Base-by-base conservation (phyloP, 768 basidiomycete species). In the Boletus huronensis region DNA sequence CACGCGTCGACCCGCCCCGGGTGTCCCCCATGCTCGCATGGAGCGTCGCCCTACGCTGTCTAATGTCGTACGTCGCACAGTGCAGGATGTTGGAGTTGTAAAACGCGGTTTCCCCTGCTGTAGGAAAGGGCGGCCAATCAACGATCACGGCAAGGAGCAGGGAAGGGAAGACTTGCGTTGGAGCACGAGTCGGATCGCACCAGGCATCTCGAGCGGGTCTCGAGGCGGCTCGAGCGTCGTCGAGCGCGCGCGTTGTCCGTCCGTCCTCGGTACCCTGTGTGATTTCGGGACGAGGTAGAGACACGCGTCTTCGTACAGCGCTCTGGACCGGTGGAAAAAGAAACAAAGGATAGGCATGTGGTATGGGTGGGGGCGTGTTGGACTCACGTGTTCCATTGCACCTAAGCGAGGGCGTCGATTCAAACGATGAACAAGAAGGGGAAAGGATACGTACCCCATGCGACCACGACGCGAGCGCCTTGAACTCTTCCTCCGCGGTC, bases 11-110 rank as follows among this genome's bases (percentile, higher is more conserved):
- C 0, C 89, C 87, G 0, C 85, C 85, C 8, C 79, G 77, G 5
- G 75, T 72, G 54, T 84, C 80, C 3, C 87, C 87, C 67, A 88
- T 82, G 43, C 75, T 80, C 0, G 79, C 88, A 58, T 90, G 90
- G 6, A 92, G 75, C 3, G 89, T 91, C 28, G 82, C 81, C 3
- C 89, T 77, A 32, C 69, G 72, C 21, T 67, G 64, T 19, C 66
- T 66, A 1, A 77, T 72, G 54, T 75, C 76, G 66, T 91, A 91
- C 6, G 77, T 75, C 5, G 83, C 88, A 52, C 86, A 87, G 60
- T 91, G 89, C 10, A 91, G 73, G 53, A 90, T 84, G 64, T 91
- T 90, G 58, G 79, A 82, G 64, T 88, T 88, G 67, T 91, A 90
- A 68, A 91, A 90, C 23, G 87, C 85, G 0, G 85, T 85, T 54